Evolutionary conservation across 164 flowering plant genomes (phyloP).

Genomic region (Santalum album): DNA sequence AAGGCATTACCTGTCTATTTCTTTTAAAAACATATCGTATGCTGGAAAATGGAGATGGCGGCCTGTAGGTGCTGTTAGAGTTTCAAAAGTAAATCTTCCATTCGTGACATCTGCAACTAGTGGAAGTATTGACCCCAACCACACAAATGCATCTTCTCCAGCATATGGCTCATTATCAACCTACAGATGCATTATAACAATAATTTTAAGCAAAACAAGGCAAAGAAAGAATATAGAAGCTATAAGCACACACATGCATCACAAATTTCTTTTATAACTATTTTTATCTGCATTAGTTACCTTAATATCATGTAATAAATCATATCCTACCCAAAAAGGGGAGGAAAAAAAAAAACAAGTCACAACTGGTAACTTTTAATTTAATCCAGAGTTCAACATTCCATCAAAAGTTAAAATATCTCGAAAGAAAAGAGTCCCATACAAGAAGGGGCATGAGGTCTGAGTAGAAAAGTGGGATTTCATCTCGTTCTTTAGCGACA

Average conservation of each 20-base stretch:
- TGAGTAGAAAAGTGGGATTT: conserved; percentile 77
- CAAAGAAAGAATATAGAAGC: neutral
- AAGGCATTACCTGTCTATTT: conserved; percentile 52
- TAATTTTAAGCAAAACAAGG: neutral
- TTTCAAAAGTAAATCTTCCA: conserved; percentile 77
- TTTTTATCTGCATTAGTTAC: too few relatives aligned
- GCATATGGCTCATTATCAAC: conserved; percentile 51
- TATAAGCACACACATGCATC: neutral
- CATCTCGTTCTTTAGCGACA: conserved; percentile 37
- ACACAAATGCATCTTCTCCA: conserved; percentile 82
- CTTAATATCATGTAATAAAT: too few relatives aligned
- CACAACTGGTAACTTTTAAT: too few relatives aligned
- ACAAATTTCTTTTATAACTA: neutral
- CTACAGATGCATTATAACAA: too few relatives aligned
- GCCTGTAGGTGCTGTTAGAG: conserved; percentile 63
- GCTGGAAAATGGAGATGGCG: conserved; percentile 74
- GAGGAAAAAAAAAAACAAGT: too few relatives aligned
- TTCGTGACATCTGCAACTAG: conserved; percentile 56
- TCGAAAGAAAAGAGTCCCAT: conserved; percentile 15
- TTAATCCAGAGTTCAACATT: too few relatives aligned
- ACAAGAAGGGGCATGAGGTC: conserved; percentile 97
- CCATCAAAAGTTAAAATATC: too few relatives aligned
- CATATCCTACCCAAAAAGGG: too few relatives aligned
- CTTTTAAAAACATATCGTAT: conserved; percentile 61
- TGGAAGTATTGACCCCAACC: conserved; percentile 73